Evolutionary conservation across 2,329 filamentous ascomycete species (phyloP), one percentile per base, ranked within the genome.

Genomic region (Anthostomella pinea): DNA sequence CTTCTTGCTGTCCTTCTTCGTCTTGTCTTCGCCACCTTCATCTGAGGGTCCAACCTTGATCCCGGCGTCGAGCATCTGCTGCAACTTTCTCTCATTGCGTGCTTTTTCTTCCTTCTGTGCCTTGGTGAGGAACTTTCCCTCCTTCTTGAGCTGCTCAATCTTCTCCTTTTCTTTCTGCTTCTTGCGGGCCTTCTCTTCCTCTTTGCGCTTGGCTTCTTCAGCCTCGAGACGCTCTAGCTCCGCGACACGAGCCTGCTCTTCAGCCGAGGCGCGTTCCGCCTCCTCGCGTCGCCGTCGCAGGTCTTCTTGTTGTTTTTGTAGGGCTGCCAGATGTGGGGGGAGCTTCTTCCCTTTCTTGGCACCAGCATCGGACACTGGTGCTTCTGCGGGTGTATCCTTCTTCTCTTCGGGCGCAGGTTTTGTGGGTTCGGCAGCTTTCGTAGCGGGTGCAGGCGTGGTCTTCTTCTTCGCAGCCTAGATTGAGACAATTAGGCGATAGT

Each of bases 271-370:
- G 11, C 68, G 69, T 33, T 73, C 79, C 13, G 72, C 69, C 52
- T 86, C 83, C 56, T 89, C 84, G 53, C 83, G 72, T 39, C 66
- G 69, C 49, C 69, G 73, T 39, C 75, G 75, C n/a, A 86, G 66
- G 49, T 85, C 83, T 59, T 93, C 87, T 59, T 93, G 87, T 62
- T 91, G 85, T 67, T 85, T 86, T 68, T 91, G 86, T 20, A 94
- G 68, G 28, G 82, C 70, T 31, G 78, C 74, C 29, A 94, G 72
- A 37, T 83, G 82, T 37, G 86, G 72, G 9, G 86, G 85, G 13
- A 97, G 53, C 71, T 97, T 98, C 79, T 95, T 97, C 58, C 83
- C 84, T 72, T 95, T 96, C 65, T 79, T 79, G 40, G 68, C 70
- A 28, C 75, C 69, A 23, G 64, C 48, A n/a, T 68, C 70, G 9